Conservation (phyloP, 208 protist genomes). For the Wallacemonas sp. region DNA sequence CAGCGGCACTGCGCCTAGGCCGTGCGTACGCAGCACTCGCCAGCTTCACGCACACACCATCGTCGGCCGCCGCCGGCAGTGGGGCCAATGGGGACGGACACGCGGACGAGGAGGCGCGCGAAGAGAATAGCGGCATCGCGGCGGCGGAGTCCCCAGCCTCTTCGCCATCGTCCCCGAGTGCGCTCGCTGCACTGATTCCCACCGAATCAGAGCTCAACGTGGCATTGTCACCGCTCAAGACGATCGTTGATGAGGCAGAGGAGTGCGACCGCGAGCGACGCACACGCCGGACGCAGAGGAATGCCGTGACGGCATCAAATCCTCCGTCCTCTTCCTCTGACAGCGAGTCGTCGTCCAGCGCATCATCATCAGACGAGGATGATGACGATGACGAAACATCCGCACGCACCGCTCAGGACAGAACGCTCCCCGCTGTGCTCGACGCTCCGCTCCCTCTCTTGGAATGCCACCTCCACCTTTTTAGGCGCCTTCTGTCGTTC, state of each 20-base stretch:
- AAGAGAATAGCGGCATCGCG: too few species aligned
- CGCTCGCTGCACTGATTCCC: not conserved
- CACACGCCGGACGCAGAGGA: not conserved
- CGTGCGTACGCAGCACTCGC: not conserved
- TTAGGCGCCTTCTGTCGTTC: constrained; percentile 19
- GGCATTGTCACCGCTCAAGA: not conserved
- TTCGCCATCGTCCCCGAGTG: too few species aligned
- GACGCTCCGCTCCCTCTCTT: constrained; percentile 24
- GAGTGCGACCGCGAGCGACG: not conserved
- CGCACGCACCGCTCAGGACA: not conserved
- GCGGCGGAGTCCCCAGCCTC: not conserved
- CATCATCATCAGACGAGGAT: not conserved
- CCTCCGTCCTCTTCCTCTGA: not conserved
- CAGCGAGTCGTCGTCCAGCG: not conserved
- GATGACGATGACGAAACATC: not conserved
- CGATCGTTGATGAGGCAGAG: not conserved
- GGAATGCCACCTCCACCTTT: constrained; percentile 24
- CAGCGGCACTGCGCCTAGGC: not conserved
- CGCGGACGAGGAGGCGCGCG: not conserved
- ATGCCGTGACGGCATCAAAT: not conserved
- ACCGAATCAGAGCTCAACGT: not conserved
- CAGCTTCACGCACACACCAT: not conserved
- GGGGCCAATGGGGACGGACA: not conserved
- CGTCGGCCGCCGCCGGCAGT: not conserved
- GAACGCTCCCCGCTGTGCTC: constrained; percentile 9